Percentiles rank a stretch among this genome's conserved stretches.
These are phyloP conservation scores for Elongisporangium prolatum DNA, from an alignment of 352 stramenopile genomes.

Conservation along the genomic window DNA sequence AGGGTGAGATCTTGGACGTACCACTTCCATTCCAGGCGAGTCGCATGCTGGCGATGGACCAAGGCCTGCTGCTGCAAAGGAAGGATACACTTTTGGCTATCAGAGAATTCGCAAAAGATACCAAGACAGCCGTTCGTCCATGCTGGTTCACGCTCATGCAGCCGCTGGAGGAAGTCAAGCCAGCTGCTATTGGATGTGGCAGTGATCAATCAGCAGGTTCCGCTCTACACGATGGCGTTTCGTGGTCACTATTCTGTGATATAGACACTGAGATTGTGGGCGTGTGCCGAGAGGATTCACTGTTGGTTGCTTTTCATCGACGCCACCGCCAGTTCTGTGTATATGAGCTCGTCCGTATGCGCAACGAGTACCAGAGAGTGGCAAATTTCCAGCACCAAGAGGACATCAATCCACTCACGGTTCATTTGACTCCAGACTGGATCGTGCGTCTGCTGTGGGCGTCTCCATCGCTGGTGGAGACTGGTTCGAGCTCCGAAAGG, in stretches of 20 bases:
- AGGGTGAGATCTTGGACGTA: slow-evolving; percentile 67
- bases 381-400: slow-evolving; percentile 13
- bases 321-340: slow-evolving; percentile 44
- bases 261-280: not conserved
- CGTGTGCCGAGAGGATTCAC: slow-evolving; percentile 6
- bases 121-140: slow-evolving; percentile 13
- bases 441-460: slow-evolving; percentile 22
- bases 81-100: slow-evolving; percentile 6
- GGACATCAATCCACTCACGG: slow-evolving; percentile 21
- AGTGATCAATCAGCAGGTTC: not conserved
- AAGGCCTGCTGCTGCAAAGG: slow-evolving; percentile 59
- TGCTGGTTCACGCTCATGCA: slow-evolving; percentile 71
- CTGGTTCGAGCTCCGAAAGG: not conserved
- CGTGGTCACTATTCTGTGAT: slow-evolving; percentile 16
- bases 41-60: slow-evolving; percentile 38
- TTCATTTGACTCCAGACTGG: slow-evolving; percentile 32
- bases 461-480: slow-evolving; percentile 12
- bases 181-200: slow-evolving; percentile 25
- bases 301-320: slow-evolving; percentile 52
- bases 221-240: slow-evolving; percentile 10
- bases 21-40: slow-evolving; percentile 71
- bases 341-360: slow-evolving; percentile 12
- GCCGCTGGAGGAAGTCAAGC: slow-evolving; percentile 75
- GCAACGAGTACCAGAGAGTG: not conserved
- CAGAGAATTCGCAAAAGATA: not conserved